Conservation (phyloP, 768 basidiomycete species). For the Leccinum subgranulosum region DNA sequence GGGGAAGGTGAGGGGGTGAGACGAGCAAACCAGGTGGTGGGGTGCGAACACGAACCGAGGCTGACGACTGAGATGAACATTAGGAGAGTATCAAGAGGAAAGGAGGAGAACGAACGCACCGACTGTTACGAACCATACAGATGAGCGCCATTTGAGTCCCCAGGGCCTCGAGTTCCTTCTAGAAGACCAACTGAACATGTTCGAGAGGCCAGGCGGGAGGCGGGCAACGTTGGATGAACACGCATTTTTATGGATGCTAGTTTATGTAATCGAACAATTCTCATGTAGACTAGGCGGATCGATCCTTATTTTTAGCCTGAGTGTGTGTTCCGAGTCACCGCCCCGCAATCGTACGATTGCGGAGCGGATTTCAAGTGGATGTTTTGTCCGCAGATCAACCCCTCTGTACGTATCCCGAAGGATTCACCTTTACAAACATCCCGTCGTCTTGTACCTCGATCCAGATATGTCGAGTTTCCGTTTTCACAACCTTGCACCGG, state of each 20-base stretch:
- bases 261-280: background rate
- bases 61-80: conserved; percentile 39
- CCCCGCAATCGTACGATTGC: background rate
- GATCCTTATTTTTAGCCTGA: background rate
- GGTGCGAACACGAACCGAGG: conserved; percentile 36
- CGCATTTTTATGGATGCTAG: conserved; percentile 5
- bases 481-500: conserved; percentile 60
- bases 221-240: background rate
- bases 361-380: background rate
- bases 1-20: background rate
- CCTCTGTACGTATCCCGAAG: background rate
- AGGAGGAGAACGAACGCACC: conserved; percentile 24
- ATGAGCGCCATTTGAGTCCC: conserved; percentile 57
- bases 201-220: background rate
- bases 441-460: conserved; percentile 70
- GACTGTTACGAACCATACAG: conserved; percentile 52
- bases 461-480: conserved; percentile 65
- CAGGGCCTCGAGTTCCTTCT: conserved; percentile 27
- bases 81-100: background rate
- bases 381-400: background rate
- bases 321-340: too few species aligned
- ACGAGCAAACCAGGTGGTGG: background rate
- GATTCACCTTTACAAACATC: too few species aligned
- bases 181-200: background rate
- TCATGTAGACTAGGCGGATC: background rate